Evolutionary conservation across 1,284 basidiomycete genomes (phyloP).

Genomic region (Phellopilus nigrolimitatus): DNA sequence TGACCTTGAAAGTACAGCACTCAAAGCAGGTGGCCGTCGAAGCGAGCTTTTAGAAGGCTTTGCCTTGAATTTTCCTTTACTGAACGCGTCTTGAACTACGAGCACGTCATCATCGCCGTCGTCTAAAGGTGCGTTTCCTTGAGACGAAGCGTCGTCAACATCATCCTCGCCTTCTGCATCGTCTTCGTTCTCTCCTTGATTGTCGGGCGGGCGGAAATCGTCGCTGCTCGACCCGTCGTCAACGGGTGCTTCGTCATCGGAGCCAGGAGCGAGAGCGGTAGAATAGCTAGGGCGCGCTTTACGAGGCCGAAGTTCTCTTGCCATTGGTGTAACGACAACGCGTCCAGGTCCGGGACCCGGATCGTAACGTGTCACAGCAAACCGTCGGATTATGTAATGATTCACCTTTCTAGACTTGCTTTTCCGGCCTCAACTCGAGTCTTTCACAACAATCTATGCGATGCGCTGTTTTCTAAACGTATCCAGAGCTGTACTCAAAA

Average conservation of each 20-base stretch:
- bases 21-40: slow-evolving; percentile 17
- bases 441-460: neutral
- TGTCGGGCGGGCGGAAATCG: slow-evolving; percentile 30
- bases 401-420: too few species aligned
- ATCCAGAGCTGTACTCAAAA: neutral
- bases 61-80: slow-evolving; percentile 11
- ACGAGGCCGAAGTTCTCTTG: slow-evolving; percentile 40
- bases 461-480: neutral
- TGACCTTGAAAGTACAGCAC: slow-evolving; percentile 28
- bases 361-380: too few species aligned
- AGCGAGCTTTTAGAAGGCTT: neutral
- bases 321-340: too few species aligned
- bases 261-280: slow-evolving; percentile 21
- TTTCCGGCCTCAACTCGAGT: neutral
- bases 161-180: slow-evolving; percentile 22
- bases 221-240: slow-evolving; percentile 27
- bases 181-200: slow-evolving; percentile 16
- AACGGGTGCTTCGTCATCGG: slow-evolving; percentile 23
- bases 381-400: too few species aligned
- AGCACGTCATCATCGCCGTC: slow-evolving; percentile 21
- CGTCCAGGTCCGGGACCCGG: too few species aligned
- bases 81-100: neutral
- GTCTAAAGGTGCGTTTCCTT: slow-evolving; percentile 5
- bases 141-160: slow-evolving; percentile 18
- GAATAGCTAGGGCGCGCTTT: slow-evolving; percentile 38